These are phyloP conservation scores for Botrytis deweyae DNA, from an alignment of 2,329 filamentous ascomycete species.

Conservation along the genomic window DNA sequence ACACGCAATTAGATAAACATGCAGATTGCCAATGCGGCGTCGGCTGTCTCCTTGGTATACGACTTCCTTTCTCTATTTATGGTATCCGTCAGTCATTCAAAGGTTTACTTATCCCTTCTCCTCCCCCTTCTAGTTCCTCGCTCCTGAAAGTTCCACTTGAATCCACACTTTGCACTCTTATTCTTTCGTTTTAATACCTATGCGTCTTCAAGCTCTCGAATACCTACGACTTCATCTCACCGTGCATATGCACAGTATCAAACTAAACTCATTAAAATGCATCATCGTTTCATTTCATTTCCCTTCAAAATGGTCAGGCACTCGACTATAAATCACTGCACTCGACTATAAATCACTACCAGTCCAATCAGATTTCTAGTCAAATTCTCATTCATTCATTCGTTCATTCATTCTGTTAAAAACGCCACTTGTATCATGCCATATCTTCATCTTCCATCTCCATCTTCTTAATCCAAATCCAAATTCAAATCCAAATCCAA, in stretches of 20 bases:
- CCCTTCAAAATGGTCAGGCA: conserved; percentile 54
- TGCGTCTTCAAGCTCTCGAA: neutral
- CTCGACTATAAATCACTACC: neutral
- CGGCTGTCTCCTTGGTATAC: neutral
- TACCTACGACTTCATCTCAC: neutral
- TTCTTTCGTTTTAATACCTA: neutral
- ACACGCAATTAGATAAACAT: neutral
- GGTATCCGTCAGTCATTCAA: neutral
- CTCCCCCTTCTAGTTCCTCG: neutral
- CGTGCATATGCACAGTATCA: neutral
- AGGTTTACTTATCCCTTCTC: neutral
- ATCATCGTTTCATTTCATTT: conserved; percentile 74
- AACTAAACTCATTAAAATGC: neutral
- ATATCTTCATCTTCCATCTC: neutral
- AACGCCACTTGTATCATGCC: conserved; percentile 69
- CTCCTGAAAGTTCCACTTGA: neutral
- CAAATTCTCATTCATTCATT: neutral
- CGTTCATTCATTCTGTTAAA: conserved; percentile 42
- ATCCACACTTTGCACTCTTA: neutral
- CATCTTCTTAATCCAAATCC: neutral
- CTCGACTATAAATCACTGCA: neutral
- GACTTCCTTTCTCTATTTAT: neutral
- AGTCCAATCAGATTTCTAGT: neutral
- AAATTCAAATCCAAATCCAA: neutral
- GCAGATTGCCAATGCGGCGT: neutral